Conservation (phyloP, 2,329 filamentous ascomycete genomes). For the Fusarium austroafricanum region DNA sequence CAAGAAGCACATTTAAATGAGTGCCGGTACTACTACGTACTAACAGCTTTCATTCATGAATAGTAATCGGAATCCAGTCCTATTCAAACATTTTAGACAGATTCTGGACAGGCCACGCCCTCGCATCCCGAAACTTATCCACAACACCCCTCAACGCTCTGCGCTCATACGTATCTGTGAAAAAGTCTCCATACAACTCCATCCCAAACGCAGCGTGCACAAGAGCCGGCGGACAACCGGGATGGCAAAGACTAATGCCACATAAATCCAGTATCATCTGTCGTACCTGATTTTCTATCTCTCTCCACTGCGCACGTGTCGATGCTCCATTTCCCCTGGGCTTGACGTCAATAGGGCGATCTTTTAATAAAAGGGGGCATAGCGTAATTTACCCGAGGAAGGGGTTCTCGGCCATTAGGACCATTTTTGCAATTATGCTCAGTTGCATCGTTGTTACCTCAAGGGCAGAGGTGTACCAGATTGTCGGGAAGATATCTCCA, state of each 20-base stretch:
- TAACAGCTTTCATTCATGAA: too few relatives aligned
- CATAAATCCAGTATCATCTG: conserved; percentile 54
- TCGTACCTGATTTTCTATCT: conserved; percentile 54
- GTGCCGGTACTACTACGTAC: too few relatives aligned
- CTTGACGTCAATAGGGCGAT: conserved; percentile 16
- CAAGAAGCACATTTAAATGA: conserved; percentile 1
- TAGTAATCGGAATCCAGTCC: too few relatives aligned
- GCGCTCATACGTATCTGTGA: conserved; percentile 55
- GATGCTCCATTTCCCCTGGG: conserved; percentile 40
- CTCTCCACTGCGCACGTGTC: conserved; percentile 49
- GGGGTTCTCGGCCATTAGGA: conserved; percentile 55
- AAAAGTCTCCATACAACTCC: conserved; percentile 57
- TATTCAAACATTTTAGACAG: conserved; percentile 52
- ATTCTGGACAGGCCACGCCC: conserved; percentile 55
- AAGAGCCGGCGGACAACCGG: conserved; percentile 52
- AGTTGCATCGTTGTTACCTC: conserved; percentile 57
- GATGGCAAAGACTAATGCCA: conserved; percentile 55
- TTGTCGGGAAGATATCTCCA: conserved; percentile 55
- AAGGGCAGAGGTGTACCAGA: conserved; percentile 55
- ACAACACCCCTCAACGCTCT: conserved; percentile 53
- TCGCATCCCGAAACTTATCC: conserved; percentile 58
- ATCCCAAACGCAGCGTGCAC: conserved; percentile 56
- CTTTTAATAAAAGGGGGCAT: neutral
- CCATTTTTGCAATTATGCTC: conserved; percentile 54
- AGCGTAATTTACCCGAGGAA: conserved; percentile 49